Percentiles rank a stretch among this genome's conserved stretches.
These are phyloP conservation scores for Geranium incanum DNA, from an alignment of 441 rosid genomes.

Conservation along the genomic window DNA sequence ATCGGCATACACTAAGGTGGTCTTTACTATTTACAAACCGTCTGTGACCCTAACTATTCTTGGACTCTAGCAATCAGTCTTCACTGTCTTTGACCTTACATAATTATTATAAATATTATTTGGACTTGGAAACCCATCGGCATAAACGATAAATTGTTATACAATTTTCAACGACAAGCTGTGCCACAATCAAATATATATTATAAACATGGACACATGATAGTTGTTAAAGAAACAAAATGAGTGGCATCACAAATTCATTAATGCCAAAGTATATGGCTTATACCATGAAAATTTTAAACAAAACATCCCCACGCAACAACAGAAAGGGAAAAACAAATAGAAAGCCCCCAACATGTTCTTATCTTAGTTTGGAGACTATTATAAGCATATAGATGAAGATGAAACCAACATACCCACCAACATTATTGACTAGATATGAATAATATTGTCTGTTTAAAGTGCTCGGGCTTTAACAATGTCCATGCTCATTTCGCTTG, in stretches of 20 bases:
- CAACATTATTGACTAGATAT: not conserved
- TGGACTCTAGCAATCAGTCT: too few species aligned
- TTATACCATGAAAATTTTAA: not conserved
- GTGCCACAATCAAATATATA: too few species aligned
- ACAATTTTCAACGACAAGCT: too few species aligned
- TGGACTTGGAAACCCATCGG: too few species aligned
- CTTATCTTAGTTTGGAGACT: not conserved
- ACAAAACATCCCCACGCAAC: not conserved
- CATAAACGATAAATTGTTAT: too few species aligned
- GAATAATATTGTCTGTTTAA: not conserved
- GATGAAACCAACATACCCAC: not conserved
- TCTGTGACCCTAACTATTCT: too few species aligned
- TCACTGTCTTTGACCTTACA: too few species aligned
- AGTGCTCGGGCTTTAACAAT: not conserved
- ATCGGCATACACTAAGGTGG: too few species aligned
- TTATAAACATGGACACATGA: too few species aligned
- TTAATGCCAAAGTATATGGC: not conserved
- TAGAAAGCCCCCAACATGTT: not conserved
- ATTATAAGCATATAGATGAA: not conserved
- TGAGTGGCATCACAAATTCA: not conserved
- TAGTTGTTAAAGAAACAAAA: not conserved
- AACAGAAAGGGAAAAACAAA: not conserved
- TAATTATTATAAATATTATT: too few species aligned
- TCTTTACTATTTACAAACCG: too few species aligned
- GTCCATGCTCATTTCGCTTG: conserved; percentile 7